phyloP scores from a whole-genome alignment of 768 basidiomycete species.

The Albatrellus ellisii region DNA sequence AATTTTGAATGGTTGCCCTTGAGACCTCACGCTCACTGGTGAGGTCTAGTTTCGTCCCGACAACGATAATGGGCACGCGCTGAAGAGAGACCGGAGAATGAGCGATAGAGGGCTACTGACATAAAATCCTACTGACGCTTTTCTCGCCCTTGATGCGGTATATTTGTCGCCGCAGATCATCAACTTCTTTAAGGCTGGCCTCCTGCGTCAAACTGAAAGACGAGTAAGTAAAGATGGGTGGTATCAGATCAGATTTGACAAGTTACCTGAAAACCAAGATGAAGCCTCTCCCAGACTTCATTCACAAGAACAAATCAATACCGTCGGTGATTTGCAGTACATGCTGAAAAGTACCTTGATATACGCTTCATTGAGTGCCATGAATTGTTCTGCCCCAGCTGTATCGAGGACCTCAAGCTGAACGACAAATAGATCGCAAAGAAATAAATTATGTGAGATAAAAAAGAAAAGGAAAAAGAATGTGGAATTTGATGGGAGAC shows the following conservation, averaged over 20 bases:
- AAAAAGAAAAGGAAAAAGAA: conserved; percentile 3
- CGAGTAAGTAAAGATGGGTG: background rate
- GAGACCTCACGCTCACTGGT: conserved; percentile 71
- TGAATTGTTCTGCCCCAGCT: conserved; percentile 81
- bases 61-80: conserved; percentile 70
- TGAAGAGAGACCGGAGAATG: conserved; percentile 19
- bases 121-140: conserved; percentile 27
- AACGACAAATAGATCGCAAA: background rate
- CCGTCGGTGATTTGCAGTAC: background rate
- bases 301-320: conserved; percentile 2
- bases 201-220: conserved; percentile 61
- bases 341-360: conserved; percentile 42
- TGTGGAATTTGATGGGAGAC: too few relatives aligned
- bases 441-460: conserved; percentile 1
- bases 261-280: conserved; percentile 69
- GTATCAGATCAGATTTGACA: background rate
- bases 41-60: conserved; percentile 79
- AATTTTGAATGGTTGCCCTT: conserved; percentile 43
- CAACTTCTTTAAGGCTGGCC: conserved; percentile 67
- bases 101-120: background rate
- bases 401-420: conserved; percentile 77
- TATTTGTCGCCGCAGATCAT: conserved; percentile 71
- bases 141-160: conserved; percentile 65
- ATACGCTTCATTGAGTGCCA: conserved; percentile 66
- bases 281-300: conserved; percentile 65